Evolutionary conservation across 148 eudicot genomes (phyloP).

Genomic region (Cornus suecica): DNA sequence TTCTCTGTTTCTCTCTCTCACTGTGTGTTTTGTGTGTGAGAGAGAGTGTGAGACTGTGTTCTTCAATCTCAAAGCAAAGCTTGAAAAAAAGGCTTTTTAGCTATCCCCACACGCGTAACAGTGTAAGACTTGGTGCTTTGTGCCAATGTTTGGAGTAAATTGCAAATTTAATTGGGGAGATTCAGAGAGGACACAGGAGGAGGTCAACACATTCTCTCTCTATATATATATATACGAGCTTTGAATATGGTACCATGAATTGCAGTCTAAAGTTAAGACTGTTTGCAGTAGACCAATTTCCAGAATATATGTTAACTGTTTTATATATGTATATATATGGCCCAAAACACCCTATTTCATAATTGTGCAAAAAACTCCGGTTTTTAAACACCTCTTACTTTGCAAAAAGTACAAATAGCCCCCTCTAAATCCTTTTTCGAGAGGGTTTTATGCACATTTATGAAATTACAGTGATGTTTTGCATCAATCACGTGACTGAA

Average conservation of each 20-base stretch:
- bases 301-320: no score
- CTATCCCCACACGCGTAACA: slow-evolving; percentile 16
- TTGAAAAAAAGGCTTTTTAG: slow-evolving; percentile 28
- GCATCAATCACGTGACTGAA: no score
- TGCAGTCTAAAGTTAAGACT: neutral
- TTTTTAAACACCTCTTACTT: no score
- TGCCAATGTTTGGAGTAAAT: neutral
- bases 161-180: neutral
- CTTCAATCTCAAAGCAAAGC: neutral
- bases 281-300: no score
- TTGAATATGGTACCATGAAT: neutral
- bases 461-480: no score
- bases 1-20: neutral
- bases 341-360: no score
- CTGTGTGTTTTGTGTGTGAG: neutral
- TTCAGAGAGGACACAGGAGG: neutral
- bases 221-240: no score
- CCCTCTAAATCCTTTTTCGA: no score
- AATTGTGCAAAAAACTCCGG: no score
- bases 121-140: slow-evolving; percentile 18
- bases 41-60: neutral
- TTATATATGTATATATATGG: no score
- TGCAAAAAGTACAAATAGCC: no score
- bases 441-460: no score
- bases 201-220: neutral